These are phyloP conservation scores for Eimeria sp. DNA, from an alignment of 169 alveolate genomes.

Conservation along the genomic window DNA sequence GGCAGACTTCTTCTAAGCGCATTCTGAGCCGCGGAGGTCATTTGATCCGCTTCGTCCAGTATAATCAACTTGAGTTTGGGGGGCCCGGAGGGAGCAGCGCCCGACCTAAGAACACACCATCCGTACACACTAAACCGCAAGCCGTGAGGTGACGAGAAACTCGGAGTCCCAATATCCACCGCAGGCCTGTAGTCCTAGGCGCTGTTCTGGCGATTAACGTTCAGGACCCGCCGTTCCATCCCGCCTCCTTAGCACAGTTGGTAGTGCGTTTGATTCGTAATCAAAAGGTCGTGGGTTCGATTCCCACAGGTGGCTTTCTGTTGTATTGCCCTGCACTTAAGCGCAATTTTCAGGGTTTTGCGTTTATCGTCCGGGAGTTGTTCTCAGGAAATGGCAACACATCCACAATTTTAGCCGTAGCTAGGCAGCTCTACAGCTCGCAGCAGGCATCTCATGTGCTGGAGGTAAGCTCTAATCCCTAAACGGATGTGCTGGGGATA, in stretches of 20 bases:
- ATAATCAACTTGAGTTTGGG: conserved; percentile 93
- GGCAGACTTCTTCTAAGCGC: conserved; percentile 97
- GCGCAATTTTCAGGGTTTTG: not conserved
- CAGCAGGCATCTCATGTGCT: conserved; percentile 89
- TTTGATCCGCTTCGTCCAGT: conserved; percentile 99
- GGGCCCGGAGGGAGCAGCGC: conserved; percentile 45
- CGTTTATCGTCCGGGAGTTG: not conserved
- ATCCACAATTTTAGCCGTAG: conserved; percentile 96
- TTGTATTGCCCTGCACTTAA: not conserved
- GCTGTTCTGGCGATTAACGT: not conserved
- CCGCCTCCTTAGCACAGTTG: conserved; percentile 84
- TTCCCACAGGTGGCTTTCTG: conserved; percentile 82
- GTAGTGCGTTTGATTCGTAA: conserved; percentile 85
- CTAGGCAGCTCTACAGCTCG: conserved; percentile 95
- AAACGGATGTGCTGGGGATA: conserved; percentile 75
- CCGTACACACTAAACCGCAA: not conserved
- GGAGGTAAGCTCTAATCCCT: conserved; percentile 64
- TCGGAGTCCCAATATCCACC: not conserved
- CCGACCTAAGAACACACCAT: conserved; percentile 2
- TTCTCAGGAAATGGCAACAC: conserved; percentile 96
- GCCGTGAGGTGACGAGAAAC: not conserved
- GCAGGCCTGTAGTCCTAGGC: not conserved
- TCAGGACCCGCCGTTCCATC: not conserved
- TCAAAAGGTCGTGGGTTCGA: conserved; percentile 85
- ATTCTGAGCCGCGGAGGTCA: conserved; percentile 99